These are phyloP conservation scores for Globisporangium abappressorium DNA, from an alignment of 352 stramenopile genomes.

Conservation along the genomic window DNA sequence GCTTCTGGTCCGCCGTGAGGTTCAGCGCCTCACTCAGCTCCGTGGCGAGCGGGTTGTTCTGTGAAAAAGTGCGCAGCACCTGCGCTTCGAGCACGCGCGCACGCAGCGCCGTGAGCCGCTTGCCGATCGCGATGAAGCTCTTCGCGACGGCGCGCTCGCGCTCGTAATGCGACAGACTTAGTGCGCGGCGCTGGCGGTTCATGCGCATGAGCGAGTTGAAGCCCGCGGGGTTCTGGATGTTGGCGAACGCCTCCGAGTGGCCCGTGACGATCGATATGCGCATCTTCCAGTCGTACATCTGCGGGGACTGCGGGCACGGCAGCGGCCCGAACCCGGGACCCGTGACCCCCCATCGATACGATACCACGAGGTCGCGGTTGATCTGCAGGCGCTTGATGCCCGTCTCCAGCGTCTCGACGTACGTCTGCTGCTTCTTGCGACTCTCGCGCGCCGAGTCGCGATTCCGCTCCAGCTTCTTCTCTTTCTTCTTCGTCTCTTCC, in stretches of 20 bases:
- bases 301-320: constrained; percentile 44
- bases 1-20: constrained; percentile 51
- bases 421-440: constrained; percentile 85
- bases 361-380: constrained; percentile 66
- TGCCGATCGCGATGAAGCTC: constrained; percentile 57
- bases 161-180: constrained; percentile 44
- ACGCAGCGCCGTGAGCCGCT: constrained; percentile 53
- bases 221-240: constrained; percentile 62
- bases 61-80: constrained; percentile 48
- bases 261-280: constrained; percentile 70
- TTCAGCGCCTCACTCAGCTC: constrained; percentile 51
- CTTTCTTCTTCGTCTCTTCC: constrained; percentile 87
- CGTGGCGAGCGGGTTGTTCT: constrained; percentile 27
- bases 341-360: constrained; percentile 73
- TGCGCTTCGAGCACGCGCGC: constrained; percentile 60
- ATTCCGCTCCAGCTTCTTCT: constrained; percentile 88
- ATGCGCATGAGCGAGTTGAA: constrained; percentile 71
- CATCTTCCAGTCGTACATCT: constrained; percentile 61
- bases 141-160: constrained; percentile 55
- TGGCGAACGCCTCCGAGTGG: constrained; percentile 55
- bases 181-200: constrained; percentile 63
- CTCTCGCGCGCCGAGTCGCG: constrained; percentile 82
- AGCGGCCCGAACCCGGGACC: constrained; percentile 37
- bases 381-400: constrained; percentile 86
- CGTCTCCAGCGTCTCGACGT: constrained; percentile 84